A percentile compares a stretch with the other conserved stretches of the same genome.
Evolutionary conservation across 495 filamentous ascomycete genomes (phyloP).

Genomic region (Xanthoparmelia taractica): DNA sequence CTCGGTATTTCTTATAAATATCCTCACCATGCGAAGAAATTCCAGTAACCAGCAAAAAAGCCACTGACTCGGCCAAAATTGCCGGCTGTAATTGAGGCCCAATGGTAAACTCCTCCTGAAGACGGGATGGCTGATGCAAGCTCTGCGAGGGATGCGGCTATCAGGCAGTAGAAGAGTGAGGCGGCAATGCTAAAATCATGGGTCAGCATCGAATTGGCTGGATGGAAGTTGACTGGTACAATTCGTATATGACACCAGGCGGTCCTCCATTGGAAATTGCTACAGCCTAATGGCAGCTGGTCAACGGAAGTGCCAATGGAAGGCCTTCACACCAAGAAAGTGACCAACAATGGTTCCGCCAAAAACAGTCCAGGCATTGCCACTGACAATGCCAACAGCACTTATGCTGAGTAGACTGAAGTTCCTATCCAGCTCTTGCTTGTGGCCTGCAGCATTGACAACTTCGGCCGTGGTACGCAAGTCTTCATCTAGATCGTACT

Average conservation of each 20-base stretch:
- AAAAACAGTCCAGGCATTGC: conserved; percentile 52
- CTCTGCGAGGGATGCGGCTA: conserved; percentile 55
- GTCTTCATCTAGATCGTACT: background rate
- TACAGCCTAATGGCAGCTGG: conserved; percentile 7
- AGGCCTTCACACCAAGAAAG: background rate
- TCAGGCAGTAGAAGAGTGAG: conserved; percentile 45
- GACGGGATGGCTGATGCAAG: conserved; percentile 74
- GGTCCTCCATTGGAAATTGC: conserved; percentile 43
- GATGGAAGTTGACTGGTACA: conserved; percentile 29
- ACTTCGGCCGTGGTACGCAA: background rate
- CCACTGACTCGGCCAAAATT: conserved; percentile 60
- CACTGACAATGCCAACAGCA: conserved; percentile 46
- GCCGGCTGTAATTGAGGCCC: conserved; percentile 67
- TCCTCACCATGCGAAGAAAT: conserved; percentile 60
- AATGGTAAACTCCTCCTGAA: conserved; percentile 74
- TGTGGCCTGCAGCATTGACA: conserved; percentile 50
- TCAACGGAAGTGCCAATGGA: background rate
- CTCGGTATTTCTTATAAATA: background rate
- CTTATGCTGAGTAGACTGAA: conserved; percentile 52
- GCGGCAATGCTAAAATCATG: conserved; percentile 34
- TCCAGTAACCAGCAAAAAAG: conserved; percentile 73
- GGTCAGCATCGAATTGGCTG: conserved; percentile 13
- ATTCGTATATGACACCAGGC: conserved; percentile 46
- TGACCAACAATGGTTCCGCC: conserved; percentile 43
- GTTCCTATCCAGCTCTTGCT: conserved; percentile 52